Evolutionary conservation across 352 stramenopile genomes (phyloP), one percentile per base, ranked within the genome.

Genomic region (Nothophytophthora sp.): DNA sequence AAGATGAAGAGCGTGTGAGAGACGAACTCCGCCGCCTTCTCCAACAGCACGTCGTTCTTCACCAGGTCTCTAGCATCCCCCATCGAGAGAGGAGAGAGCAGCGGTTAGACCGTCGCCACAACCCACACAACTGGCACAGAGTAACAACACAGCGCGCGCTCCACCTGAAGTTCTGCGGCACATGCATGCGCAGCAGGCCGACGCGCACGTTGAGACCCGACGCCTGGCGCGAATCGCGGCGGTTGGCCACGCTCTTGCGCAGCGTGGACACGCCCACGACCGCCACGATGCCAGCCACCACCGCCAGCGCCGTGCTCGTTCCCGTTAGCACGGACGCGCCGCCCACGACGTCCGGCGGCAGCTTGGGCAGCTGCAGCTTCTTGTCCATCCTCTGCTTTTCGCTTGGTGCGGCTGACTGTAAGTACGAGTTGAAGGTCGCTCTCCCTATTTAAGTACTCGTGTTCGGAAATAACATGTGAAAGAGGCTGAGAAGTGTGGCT

Each of bases 31-130:
- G 78, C 66, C 9, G 67, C 45, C 51, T 86, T 88, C 41, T 90
- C 79, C 19, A 93, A 22, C n/a, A 91, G 55, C 46, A 93, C 78
- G 61, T 93, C 64, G 48, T 89, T 86, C 50, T 80, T 86, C 16
- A 86, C 75, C 52, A 81, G 34, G 44, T 79, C 71, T 1, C 69
- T 78, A 19, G 18, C 54, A 16, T 45, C 30, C n/a, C n/a, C n/a
- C n/a, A n/a, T n/a, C n/a, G n/a, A n/a, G n/a, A n/a, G n/a, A n/a
- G n/a, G n/a, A n/a, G 4, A 23, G 11, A 12, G 27, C 9, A 38
- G 36, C 27, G 30, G 41, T 10, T 23, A 1, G 10, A 29, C 32
- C 19, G 7, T 37, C 27, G 3, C 35, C 47, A 25, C 25, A 8
- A 43, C 6, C 9, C 7, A 25, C 10, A 22, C 12, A 11, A 8